Base-by-base conservation (phyloP, 2,329 filamentous ascomycete species). In the Orbilia brochopaga region DNA sequence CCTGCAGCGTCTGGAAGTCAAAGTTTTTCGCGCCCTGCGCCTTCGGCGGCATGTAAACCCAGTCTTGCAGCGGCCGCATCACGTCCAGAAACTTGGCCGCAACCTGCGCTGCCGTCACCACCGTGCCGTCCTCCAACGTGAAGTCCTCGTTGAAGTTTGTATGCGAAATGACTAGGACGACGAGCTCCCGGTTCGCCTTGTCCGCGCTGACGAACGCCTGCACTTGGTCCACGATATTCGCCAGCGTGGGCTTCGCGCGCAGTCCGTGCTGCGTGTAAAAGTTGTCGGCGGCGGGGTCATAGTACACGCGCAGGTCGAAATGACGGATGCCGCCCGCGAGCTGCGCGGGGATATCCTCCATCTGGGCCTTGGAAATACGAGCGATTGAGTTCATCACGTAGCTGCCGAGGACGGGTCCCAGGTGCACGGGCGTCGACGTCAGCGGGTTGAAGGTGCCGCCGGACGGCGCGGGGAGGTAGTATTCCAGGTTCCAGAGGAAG, bases 401-500 rank as follows among this genome's bases (percentile, higher is more conserved):
- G 2, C 66, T 46, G 40, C 69, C 69, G 11, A 73, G 52, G 3
- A 67, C 48, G 1, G 69, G 56, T 1, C 69, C 69, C 1, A 73
- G 23, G 17, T 73, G 63, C 11, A 67, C 58, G 3, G 69, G 69
- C 7, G 51, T 66, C 37, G 17, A 24, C 5, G 21, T 37, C 4
- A 73, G n/a, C 8, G 69, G 69, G 44, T 73, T 62, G 44, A 72
- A 72, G 7, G 56, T 57, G 21, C 69, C 69, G 35, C 67, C 63
- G 6, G 58, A 64, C 0, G 69, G 69, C 15, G 69, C 69, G 0
- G 69, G 69, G 7, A 59, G 57, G 17, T 21, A 54, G 46, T 67
- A 73, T n/a, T 73, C 69, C 15, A 73, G 52, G 17, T 62, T 19
- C 69, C 69, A 73, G 1, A 73, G 52, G 57, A 73, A 73, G 3